A percentile compares a stretch with the other conserved stretches of the same genome.
These are phyloP conservation scores for Moricandia moricandioides DNA, from an alignment of 345 rosid species.

Conservation along the genomic window DNA sequence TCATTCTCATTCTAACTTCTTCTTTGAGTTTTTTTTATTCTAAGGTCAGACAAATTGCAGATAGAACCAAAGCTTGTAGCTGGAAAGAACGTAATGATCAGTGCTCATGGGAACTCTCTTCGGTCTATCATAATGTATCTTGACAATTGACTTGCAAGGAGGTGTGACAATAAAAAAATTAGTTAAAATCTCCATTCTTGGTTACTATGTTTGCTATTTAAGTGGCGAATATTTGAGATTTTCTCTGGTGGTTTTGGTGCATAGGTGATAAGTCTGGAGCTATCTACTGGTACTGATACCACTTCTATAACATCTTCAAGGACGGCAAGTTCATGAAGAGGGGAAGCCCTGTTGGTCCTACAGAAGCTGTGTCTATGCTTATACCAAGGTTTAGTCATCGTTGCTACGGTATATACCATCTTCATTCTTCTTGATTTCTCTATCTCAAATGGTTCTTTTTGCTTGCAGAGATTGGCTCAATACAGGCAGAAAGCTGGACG, in stretches of 20 bases:
- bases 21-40: background rate
- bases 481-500: slow-evolving; percentile 88
- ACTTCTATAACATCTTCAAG: slow-evolving; percentile 77
- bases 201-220: background rate
- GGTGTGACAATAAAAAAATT: slow-evolving; percentile 43
- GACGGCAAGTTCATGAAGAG: slow-evolving; percentile 80
- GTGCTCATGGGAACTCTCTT: slow-evolving; percentile 93
- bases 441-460: background rate
- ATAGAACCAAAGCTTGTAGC: slow-evolving; percentile 79
- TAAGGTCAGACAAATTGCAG: slow-evolving; percentile 38
- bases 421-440: background rate
- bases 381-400: slow-evolving; percentile 64
- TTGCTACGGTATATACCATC: slow-evolving; percentile 9
- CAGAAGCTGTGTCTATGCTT: slow-evolving; percentile 93
- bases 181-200: background rate
- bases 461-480: slow-evolving; percentile 66
- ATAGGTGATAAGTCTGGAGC: slow-evolving; percentile 71
- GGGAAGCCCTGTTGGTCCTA: slow-evolving; percentile 83
- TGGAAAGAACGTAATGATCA: slow-evolving; percentile 84
- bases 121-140: slow-evolving; percentile 97
- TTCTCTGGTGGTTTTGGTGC: background rate
- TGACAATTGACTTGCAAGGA: slow-evolving; percentile 89
- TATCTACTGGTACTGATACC: slow-evolving; percentile 95
- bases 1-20: background rate
- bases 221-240: background rate